These are phyloP conservation scores for Phytophthora foliorum DNA, from an alignment of 352 stramenopile genomes.

Conservation along the genomic window DNA sequence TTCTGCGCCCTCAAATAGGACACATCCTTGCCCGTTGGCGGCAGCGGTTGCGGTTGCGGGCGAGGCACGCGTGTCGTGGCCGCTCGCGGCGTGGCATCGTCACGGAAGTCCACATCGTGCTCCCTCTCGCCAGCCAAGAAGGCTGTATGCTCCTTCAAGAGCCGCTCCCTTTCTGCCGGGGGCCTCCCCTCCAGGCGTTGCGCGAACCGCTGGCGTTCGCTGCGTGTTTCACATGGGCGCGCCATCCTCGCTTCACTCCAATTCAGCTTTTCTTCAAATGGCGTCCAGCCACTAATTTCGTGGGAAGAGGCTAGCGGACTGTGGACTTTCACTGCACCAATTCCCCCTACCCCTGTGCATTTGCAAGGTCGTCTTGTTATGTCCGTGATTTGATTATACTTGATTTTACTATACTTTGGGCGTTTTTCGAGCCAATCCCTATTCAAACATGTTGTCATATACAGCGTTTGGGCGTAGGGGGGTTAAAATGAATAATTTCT, in stretches of 20 bases:
- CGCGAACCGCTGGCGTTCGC: constrained; percentile 5
- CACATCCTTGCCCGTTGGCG: neutral
- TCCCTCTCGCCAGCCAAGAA: neutral
- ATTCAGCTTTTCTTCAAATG: neutral
- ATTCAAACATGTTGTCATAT: too few species aligned
- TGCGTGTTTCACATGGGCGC: neutral
- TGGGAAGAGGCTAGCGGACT: too few species aligned
- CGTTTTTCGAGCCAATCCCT: too few species aligned
- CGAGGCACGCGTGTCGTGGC: too few species aligned
- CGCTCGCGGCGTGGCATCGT: neutral
- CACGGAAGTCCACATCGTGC: neutral
- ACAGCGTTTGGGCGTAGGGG: too few species aligned
- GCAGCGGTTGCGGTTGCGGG: too few species aligned
- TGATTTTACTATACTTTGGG: too few species aligned
- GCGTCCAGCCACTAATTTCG: constrained; percentile 7
- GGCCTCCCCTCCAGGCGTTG: neutral
- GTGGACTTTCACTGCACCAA: neutral
- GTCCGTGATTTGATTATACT: constrained; percentile 11
- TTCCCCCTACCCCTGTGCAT: constrained; percentile 4
- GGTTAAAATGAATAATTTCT: too few species aligned
- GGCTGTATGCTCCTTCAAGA: neutral
- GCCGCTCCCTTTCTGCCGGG: neutral
- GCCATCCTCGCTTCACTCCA: neutral
- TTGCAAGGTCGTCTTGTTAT: neutral
- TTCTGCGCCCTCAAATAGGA: neutral